Evolutionary conservation across 805 yeast genomes (phyloP), one percentile per base, ranked within the genome.

Genomic region (Schwanniomyces vanrijiae): DNA sequence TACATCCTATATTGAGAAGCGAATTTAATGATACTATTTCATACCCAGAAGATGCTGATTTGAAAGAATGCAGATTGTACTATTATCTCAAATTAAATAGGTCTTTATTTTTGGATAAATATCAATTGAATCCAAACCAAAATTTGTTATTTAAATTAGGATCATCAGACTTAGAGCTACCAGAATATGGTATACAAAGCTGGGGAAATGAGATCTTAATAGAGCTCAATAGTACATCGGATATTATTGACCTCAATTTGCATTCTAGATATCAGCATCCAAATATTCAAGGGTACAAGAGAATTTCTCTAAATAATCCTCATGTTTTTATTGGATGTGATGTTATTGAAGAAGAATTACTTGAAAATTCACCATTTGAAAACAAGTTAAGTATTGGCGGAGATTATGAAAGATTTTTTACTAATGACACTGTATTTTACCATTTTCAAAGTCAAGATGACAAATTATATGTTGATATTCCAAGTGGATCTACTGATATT

Each of bases 241-340:
- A 42, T 5, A 51, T 46, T 13, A 49, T 68, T 4, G 61, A 58
- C 16, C 48, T 72, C 24, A 66, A 66, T 6, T 48, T 73, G 6
- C 77, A 73, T 49, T 64, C 76, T 6, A 55, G 78, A 31, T 73
- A 73, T 51, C 76, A 70, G 53, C 47, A 50, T n/a, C 76, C 76
- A 3, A 44, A 41, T 5, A 46, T 47, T 21, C 43, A 42, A 6
- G 40, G 48, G 0, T 37, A 45, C 5, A 52, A 58, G 4, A 39
- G 42, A 0, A 59, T 60, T 4, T 14, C 48, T 4, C 14, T 60
- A 31, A 60, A 54, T 42, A 46, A 55, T 6, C 73, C 75, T 4
- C 35, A 55, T 14, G 37, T 71, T 6, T 72, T 73, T 46, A 65
- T 61, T 38, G 77, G 71, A 3, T 73, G 78, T 54, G 67, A 66